Base-by-base conservation (phyloP, 192 early-diverging fungal genomes). In the Coemansia sp. region DNA sequence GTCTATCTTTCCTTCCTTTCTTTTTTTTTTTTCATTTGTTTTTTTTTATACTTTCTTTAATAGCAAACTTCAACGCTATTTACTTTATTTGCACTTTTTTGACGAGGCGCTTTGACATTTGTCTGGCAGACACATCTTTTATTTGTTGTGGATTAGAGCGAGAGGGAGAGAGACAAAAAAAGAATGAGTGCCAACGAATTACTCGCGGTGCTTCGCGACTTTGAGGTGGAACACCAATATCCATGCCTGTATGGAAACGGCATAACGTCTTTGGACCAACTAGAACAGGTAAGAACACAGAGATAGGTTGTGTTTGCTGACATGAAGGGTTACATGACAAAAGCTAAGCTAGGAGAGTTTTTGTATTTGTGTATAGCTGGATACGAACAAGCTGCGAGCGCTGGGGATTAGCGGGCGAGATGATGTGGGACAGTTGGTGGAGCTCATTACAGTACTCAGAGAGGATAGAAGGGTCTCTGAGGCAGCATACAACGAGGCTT, bases 221-320 rank as follows among this genome's bases (percentile, higher is more conserved):
- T 66, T 36, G 72, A 77, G 16, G 62, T 82, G 59, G 79, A 82
- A 49, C 79, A 82, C 66, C 75, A 76, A 55, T 82, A 82, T 49
- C 79, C 79, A 33, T 82, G 71, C 34, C 65, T 82, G 6, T 72
- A 77, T 36, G 75, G 79, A 64, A 71, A 66, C 66, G 79, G 79
- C 22, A 74, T 82, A 52, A 77, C 72, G 29, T 77, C 79, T 41
- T 57, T 76, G 22, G 75, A 82, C 34, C 66, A 65, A 36, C 55
- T 82, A 61, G 71, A 67, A 22, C 67, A 82, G 79, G 79, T 82
- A 76, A 77, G 79, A 13, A 3, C 9, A 4, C 46, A 36, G 16
- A 9, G 57, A 52, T 36, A 54, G 15, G 47, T 18, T 31, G 31
- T 34, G 9, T 38, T 52, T 34, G 12, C 29, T 43, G 42, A 15